These are phyloP conservation scores for Aaosphaeria pasadenensis DNA, from an alignment of 2,329 filamentous ascomycete species.

Conservation along the genomic window DNA sequence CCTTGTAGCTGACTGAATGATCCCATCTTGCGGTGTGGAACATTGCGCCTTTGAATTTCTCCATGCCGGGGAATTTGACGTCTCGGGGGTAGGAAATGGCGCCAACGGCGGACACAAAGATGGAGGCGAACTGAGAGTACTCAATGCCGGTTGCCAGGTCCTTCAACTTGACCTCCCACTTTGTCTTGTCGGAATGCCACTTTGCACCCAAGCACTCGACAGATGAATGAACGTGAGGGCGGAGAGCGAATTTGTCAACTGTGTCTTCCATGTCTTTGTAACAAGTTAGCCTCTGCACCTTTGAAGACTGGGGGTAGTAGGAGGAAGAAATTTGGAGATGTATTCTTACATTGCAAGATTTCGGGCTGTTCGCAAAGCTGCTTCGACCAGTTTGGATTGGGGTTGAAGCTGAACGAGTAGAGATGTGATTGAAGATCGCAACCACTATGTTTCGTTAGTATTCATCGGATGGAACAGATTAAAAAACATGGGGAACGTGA, in stretches of 20 bases:
- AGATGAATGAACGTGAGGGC: constrained; percentile 50
- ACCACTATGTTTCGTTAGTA: background rate
- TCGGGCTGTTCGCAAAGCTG: constrained; percentile 43
- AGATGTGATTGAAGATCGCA: constrained; percentile 40
- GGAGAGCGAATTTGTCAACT: constrained; percentile 44
- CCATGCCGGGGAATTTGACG: constrained; percentile 34
- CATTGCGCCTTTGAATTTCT: constrained; percentile 41
- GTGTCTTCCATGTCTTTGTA: constrained; percentile 42
- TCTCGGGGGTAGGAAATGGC: constrained; percentile 31
- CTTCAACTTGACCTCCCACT: constrained; percentile 47
- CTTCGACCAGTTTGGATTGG: constrained; percentile 44
- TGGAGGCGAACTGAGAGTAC: constrained; percentile 38
- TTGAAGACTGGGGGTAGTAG: no score
- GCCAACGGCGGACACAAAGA: constrained; percentile 41
- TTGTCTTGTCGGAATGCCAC: constrained; percentile 45
- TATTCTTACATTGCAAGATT: constrained; percentile 37
- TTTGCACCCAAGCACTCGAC: constrained; percentile 44
- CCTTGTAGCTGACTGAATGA: constrained; percentile 40
- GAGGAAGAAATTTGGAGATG: no score
- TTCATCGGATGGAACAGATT: no score
- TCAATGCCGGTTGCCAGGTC: constrained; percentile 31
- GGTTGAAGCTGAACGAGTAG: constrained; percentile 42
- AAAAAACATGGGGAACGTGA: no score
- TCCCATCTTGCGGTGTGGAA: constrained; percentile 45
- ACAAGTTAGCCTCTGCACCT: no score